Percentiles rank a stretch among this genome's conserved stretches.
phyloP scores from a whole-genome alignment of 164 flowering plant genomes.

The Platanus orientalis region DNA sequence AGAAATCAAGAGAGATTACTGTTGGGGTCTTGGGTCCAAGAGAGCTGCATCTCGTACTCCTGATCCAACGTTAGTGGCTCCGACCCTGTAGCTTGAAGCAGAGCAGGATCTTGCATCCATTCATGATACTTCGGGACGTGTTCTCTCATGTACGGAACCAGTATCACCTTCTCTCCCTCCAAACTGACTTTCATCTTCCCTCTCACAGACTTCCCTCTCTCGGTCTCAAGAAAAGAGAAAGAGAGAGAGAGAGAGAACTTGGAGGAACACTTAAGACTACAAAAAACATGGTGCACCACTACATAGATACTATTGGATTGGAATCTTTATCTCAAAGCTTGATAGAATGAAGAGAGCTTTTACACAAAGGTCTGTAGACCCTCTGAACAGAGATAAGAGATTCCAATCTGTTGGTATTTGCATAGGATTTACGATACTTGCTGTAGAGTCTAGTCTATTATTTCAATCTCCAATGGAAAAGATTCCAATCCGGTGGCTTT shows the following conservation, averaged over 20 bases:
- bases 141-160: constrained; percentile 80
- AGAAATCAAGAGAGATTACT: constrained; percentile 28
- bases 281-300: too few species aligned
- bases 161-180: constrained; percentile 69
- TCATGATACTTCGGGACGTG: constrained; percentile 84
- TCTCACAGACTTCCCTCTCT: constrained; percentile 18
- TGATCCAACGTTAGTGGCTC: constrained; percentile 86
- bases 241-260: background rate
- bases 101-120: constrained; percentile 88
- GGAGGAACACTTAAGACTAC: too few species aligned
- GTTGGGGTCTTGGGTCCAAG: constrained; percentile 85
- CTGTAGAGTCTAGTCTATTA: too few species aligned
- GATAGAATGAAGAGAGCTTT: too few species aligned
- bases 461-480: too few species aligned
- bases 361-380: too few species aligned
- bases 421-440: too few species aligned
- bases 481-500: too few species aligned
- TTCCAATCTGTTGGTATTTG: too few species aligned
- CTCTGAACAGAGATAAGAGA: too few species aligned
- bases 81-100: constrained; percentile 84
- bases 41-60: constrained; percentile 77
- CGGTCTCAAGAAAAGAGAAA: background rate
- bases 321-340: too few species aligned
- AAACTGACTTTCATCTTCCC: constrained; percentile 45
- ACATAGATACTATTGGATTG: too few species aligned